Conservation (phyloP, 305 asterid genomes). For the Rubia peregrina region DNA sequence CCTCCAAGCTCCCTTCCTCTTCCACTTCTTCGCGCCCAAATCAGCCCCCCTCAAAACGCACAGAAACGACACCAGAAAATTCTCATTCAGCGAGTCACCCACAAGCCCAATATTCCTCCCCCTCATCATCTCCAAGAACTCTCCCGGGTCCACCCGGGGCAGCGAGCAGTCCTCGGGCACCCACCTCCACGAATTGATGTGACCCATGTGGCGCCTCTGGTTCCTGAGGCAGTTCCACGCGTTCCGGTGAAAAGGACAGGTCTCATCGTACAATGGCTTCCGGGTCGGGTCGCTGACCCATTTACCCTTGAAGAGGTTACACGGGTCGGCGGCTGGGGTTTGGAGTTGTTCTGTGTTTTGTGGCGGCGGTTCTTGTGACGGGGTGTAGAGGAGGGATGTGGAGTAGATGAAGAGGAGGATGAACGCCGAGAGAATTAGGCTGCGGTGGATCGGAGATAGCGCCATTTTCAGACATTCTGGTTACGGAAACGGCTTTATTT, state of each 20-base stretch:
- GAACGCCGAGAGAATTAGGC: constrained; percentile 45
- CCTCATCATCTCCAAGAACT: constrained; percentile 63
- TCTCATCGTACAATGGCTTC: constrained; percentile 64
- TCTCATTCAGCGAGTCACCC: constrained; percentile 93
- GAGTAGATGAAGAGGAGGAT: constrained; percentile 43
- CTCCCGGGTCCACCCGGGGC: constrained; percentile 58
- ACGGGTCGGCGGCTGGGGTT: constrained; percentile 23
- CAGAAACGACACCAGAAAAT: constrained; percentile 64
- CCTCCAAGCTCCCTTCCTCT: constrained; percentile 96
- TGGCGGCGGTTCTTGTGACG: background rate
- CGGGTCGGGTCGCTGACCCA: constrained; percentile 67
- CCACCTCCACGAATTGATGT: constrained; percentile 98
- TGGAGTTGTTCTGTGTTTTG: constrained; percentile 22
- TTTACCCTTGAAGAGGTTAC: constrained; percentile 67
- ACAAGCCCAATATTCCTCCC: constrained; percentile 76
- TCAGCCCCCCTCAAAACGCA: constrained; percentile 65
- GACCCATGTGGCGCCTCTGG: constrained; percentile 60
- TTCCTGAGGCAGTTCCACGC: constrained; percentile 87
- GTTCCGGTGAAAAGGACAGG: constrained; percentile 84
- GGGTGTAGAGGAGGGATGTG: constrained; percentile 27
- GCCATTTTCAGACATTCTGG: constrained; percentile 12
- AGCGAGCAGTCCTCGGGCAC: constrained; percentile 57
- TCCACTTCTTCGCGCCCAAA: constrained; percentile 80
- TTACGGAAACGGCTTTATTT: background rate
- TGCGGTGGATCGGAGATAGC: constrained; percentile 32